Base-by-base conservation (phyloP, 2,329 filamentous ascomycete genomes). In the Xylaria sp. region DNA sequence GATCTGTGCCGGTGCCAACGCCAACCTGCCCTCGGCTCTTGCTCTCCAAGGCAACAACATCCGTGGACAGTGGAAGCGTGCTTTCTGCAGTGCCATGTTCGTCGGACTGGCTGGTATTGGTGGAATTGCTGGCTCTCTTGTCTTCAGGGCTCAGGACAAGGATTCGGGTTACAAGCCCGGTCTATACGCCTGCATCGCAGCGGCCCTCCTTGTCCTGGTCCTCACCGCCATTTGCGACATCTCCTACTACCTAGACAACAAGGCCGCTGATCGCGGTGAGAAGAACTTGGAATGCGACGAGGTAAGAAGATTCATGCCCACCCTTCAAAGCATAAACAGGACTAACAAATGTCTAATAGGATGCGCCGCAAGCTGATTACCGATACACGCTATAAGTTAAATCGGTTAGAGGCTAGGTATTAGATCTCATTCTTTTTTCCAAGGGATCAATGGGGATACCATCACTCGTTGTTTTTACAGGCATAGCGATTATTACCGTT, bases 31-130 rank as follows among this genome's bases (percentile, higher is more conserved):
- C 0, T 85, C 89, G 1, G 84, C 88, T 56, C 89, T 97, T 83
- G 87, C 92, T 0, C 95, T 93, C 81, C 93, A 95, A 81, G 92
- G 92, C 53, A 96, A 95, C 82, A 97, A 97, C 80, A 91, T 97
- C 76, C 89, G 92, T 64, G 93, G 93, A 0, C 93, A 96, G 81
- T 97, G 93, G 92, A 97, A 95, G 82, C 88, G 93, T 60, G 93
- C 93, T 0, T 90, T 96, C 74, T 91, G 89, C 78, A 92, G 89
- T 68, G 92, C 93, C 3, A 91, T 90, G 0, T 85, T 96, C 1
- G 91, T 96, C 4, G 91, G 90, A 0, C 88, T 92, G 58, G 92
- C 92, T 9, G 92, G 92, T 3, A 83, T 97, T 32, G 93, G 93
- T 55, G 93, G 93, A 36, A 96, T 96, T 70, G 88, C 88, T 0